Base-by-base conservation (phyloP, 1,284 basidiomycete genomes). In the Ceratobasidium theobromae region DNA sequence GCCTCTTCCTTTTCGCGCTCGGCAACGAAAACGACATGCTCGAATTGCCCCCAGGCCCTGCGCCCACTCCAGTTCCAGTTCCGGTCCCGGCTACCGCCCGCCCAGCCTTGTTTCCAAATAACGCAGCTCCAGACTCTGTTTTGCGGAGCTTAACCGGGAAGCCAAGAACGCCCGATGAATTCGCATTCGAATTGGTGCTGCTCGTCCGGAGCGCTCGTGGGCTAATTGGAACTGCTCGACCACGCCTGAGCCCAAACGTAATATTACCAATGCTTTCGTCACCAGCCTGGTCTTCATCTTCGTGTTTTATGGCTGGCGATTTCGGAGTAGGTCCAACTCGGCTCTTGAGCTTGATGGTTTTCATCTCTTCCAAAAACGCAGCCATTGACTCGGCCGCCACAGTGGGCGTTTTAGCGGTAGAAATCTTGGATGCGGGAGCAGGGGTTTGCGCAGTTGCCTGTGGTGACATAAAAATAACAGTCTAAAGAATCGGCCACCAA, bases 321-420 rank as follows among this genome's bases (percentile, higher is more conserved):
- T 40, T 40, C 9, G 40, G 40, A 11, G 40, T 40, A 43, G 48
- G 60, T 5, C 58, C 41, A 6, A 64, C 25, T 8, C 60, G 32
- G 18, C 46, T 52, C 21, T 53, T 64, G 21, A 91, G 72, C 43
- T 86, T 79, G 27, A 85, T 86, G 0, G 81, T 86, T 77, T 89
- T 91, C 80, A 91, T 84, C 74, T 91, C 89, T 12, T 77, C 85
- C 68, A 91, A 74, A 72, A 91, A 91, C 1, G 85, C 87, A 0
- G 86, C 86, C 86, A 91, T 90, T 73, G 89, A 88, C 69, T 91
- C 89, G 3, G 84, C 80, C 0, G 86, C 81, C 5, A 91, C 79
- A 0, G 87, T 85, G 0, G 89, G 85, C 2, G 81, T 76, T 12
- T 67, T 71, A 49, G 43, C 55, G 35, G 66, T 53, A 12, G 46